Evolutionary conservation across 2,329 filamentous ascomycete genomes (phyloP).

Genomic region (Scolecobasidium constrictum): DNA sequence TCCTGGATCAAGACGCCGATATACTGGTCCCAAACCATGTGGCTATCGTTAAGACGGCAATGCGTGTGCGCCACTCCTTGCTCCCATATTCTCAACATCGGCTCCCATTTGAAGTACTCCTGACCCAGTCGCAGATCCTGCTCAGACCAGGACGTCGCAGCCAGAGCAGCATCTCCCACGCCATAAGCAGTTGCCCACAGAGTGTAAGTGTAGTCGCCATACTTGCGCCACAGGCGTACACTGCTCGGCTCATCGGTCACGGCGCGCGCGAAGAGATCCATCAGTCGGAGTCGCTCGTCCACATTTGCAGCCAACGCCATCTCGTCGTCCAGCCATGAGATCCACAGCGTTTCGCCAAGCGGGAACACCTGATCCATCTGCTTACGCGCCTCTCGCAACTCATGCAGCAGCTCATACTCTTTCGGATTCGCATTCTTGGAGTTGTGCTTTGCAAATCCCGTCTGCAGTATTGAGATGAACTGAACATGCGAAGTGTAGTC

Average conservation of each 20-base stretch:
- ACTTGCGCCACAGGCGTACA: constrained; percentile 62
- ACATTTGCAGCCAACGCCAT: constrained; percentile 48
- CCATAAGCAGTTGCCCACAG: constrained; percentile 56
- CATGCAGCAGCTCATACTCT: constrained; percentile 32
- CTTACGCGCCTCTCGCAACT: constrained; percentile 40
- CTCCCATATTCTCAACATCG: constrained; percentile 58
- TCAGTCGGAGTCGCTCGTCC: constrained; percentile 56
- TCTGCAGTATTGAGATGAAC: constrained; percentile 37
- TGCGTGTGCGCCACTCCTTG: constrained; percentile 61
- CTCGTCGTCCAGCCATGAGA: constrained; percentile 66
- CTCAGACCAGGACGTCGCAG: constrained; percentile 35
- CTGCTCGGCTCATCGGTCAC: constrained; percentile 63
- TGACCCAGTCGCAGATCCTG: constrained; percentile 60
- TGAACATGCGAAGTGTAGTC: constrained; percentile 37
- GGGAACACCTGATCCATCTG: constrained; percentile 54
- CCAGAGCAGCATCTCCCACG: constrained; percentile 36
- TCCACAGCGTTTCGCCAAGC: constrained; percentile 66
- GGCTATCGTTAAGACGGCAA: constrained; percentile 66
- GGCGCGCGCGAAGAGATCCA: constrained; percentile 63
- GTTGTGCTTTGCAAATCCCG: constrained; percentile 34
- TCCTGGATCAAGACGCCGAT: constrained; percentile 60
- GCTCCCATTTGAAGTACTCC: constrained; percentile 60
- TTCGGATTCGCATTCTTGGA: constrained; percentile 23
- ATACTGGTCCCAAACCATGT: constrained; percentile 71
- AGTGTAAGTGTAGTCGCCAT: constrained; percentile 67